A percentile compares a stretch with the other conserved stretches of the same genome.
Conservation (phyloP, 805 yeast species). For the Candida ficus region DNA sequence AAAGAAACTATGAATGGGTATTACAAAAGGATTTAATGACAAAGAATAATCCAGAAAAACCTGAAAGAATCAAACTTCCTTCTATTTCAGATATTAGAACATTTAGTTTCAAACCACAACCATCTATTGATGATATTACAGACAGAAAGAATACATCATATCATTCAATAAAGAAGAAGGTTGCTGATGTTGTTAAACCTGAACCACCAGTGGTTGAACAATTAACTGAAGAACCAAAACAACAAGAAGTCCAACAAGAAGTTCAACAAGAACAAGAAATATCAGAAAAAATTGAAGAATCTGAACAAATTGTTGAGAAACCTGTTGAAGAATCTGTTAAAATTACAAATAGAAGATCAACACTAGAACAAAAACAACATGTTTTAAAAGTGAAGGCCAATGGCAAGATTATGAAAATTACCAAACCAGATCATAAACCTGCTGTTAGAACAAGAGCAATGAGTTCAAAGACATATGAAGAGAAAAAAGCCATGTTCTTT, state of each 20-base stretch:
- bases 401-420: background rate
- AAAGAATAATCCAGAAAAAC: background rate
- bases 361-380: no score
- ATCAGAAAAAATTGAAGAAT: no score
- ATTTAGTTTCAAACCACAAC: conserved; percentile 5
- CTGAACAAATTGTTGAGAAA: no score
- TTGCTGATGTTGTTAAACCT: background rate
- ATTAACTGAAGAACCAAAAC: no score
- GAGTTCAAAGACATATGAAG: background rate
- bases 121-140: background rate
- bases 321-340: no score
- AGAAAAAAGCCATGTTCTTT: conserved; percentile 6
- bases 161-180: background rate
- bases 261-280: no score
- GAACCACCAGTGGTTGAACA: no score
- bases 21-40: background rate
- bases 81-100: conserved; percentile 9
- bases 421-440: background rate
- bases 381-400: background rate
- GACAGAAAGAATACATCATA: background rate
- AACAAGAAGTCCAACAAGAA: no score
- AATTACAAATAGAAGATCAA: no score
- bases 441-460: background rate
- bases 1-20: background rate
- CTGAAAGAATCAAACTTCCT: conserved; percentile 3